Conservation (phyloP, 176 grass and related monocot genomes). For the Aegilops tauschii region DNA sequence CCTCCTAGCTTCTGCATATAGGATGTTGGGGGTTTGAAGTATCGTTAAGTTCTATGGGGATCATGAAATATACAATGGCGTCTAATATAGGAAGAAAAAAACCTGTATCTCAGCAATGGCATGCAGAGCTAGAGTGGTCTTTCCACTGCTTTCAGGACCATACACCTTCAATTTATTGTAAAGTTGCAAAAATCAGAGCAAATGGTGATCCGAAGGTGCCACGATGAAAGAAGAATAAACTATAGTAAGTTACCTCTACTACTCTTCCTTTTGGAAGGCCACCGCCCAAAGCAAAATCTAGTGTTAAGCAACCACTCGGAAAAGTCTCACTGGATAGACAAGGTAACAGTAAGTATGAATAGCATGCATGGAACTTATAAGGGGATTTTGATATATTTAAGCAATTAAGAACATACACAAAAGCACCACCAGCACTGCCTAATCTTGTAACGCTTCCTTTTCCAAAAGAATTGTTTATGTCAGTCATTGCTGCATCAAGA, state of each 20-base stretch:
- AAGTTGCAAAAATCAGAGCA: neutral
- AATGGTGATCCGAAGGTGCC: neutral
- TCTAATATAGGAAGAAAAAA: constrained; percentile 25
- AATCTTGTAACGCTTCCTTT: constrained; percentile 98
- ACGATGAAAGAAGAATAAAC: constrained; percentile 26
- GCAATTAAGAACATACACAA: constrained; percentile 63
- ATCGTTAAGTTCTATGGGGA: neutral
- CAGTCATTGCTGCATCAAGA: constrained; percentile 93
- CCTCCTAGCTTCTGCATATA: constrained; percentile 88
- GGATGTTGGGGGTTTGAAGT: neutral
- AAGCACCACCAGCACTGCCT: constrained; percentile 87
- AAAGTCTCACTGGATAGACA: constrained; percentile 73
- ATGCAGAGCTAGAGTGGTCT: constrained; percentile 95
- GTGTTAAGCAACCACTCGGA: constrained; percentile 92
- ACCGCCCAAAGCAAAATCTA: constrained; percentile 95
- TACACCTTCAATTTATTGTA: constrained; percentile 54
- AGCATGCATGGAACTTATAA: constrained; percentile 13
- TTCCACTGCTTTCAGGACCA: constrained; percentile 97
- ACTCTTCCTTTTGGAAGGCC: constrained; percentile 97
- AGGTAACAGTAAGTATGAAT: constrained; percentile 17
- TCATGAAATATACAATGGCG: neutral
- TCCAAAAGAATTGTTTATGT: constrained; percentile 97
- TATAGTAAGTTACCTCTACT: constrained; percentile 70
- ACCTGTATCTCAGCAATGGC: constrained; percentile 99
- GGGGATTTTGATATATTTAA: neutral